These are phyloP conservation scores for Fusarium hainanense DNA, from an alignment of 2,329 filamentous ascomycete species.

Conservation along the genomic window DNA sequence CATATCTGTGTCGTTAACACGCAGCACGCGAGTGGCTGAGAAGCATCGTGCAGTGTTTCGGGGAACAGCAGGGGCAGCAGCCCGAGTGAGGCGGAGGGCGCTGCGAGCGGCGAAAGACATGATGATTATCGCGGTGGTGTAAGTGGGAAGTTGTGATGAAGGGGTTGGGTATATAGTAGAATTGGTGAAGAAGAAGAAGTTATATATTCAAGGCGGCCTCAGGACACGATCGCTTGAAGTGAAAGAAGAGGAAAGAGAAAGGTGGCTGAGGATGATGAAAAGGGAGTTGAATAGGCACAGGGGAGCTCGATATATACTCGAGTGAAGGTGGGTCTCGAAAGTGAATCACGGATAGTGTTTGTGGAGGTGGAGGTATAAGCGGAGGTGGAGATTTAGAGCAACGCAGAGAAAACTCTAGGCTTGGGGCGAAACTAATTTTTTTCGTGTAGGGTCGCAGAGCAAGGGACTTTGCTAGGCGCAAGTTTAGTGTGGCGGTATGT, in stretches of 20 bases:
- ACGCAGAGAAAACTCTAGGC: conserved; percentile 32
- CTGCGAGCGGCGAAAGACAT: conserved; percentile 54
- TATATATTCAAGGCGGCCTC: conserved; percentile 22
- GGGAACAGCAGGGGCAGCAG: conserved; percentile 44
- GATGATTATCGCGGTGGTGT: conserved; percentile 34
- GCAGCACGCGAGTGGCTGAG: conserved; percentile 47
- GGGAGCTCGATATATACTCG: conserved; percentile 43
- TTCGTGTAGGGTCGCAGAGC: conserved; percentile 19
- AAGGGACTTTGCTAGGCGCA: conserved; percentile 42
- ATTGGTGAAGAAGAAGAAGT: not conserved
- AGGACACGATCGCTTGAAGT: not conserved
- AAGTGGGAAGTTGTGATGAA: conserved; percentile 4
- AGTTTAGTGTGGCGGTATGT: conserved; percentile 48
- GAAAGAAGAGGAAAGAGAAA: conserved; percentile 16
- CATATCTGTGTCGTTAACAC: conserved; percentile 54
- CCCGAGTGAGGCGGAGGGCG: conserved; percentile 50
- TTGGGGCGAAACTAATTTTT: conserved; percentile 27
- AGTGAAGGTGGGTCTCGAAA: conserved; percentile 33
- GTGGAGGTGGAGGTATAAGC: conserved; percentile 21
- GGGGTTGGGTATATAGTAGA: conserved; percentile 3
- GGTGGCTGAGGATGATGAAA: conserved; percentile 19
- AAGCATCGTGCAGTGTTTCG: conserved; percentile 49
- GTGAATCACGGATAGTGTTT: conserved; percentile 28
- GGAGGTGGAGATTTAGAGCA: conserved; percentile 7
- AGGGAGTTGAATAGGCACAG: conserved; percentile 22